These are phyloP conservation scores for Boletus insuetus DNA, from an alignment of 768 basidiomycete genomes.

Conservation along the genomic window DNA sequence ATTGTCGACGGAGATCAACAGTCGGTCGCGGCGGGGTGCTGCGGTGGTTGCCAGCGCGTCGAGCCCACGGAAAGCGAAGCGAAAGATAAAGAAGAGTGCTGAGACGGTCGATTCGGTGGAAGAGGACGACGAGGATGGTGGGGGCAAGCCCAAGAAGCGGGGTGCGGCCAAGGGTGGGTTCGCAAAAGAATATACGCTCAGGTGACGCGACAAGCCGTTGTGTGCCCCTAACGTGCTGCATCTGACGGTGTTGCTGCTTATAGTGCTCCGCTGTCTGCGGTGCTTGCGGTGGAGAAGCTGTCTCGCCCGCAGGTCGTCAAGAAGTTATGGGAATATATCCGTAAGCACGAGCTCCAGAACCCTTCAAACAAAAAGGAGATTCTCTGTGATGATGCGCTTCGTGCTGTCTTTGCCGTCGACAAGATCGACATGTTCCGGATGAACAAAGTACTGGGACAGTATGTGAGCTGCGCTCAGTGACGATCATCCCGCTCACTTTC, in stretches of 20 bases:
- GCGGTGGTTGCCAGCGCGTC: conserved; percentile 36
- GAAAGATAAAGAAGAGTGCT: conserved; percentile 51
- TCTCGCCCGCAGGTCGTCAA: conserved; percentile 92
- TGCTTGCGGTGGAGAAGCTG: conserved; percentile 64
- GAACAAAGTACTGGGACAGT: conserved; percentile 89
- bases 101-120: conserved; percentile 48
- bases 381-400: conserved; percentile 70
- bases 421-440: conserved; percentile 93
- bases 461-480: conserved; percentile 18
- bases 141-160: conserved; percentile 49
- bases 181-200: conserved; percentile 71
- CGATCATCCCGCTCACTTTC: not conserved
- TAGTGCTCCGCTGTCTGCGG: conserved; percentile 70
- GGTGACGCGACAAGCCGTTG: conserved; percentile 38
- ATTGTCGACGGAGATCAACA: conserved; percentile 67
- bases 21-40: conserved; percentile 49
- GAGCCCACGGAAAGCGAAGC: conserved; percentile 44
- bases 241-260: not conserved
- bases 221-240: conserved; percentile 3
- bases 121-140: conserved; percentile 43
- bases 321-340: conserved; percentile 87
- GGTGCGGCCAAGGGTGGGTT: conserved; percentile 68
- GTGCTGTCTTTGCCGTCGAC: conserved; percentile 74
- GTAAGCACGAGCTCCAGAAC: conserved; percentile 77
- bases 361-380: conserved; percentile 82